These are phyloP conservation scores for Raddia guianensis DNA, from an alignment of 176 grass and related monocot genomes.

Conservation along the genomic window DNA sequence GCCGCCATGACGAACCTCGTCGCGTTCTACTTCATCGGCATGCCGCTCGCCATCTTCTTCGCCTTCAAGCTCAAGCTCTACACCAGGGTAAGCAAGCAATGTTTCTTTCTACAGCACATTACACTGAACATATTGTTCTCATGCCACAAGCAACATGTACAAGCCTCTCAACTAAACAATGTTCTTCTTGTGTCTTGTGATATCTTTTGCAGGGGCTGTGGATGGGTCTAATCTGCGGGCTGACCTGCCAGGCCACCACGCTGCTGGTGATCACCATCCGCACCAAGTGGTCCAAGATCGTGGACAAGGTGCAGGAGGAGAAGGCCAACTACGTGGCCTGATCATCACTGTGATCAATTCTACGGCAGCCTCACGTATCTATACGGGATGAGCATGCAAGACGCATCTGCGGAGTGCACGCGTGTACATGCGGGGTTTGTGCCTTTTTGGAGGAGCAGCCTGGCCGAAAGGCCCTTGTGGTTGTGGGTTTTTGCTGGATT, in stretches of 20 bases:
- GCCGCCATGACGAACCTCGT: constrained; percentile 83
- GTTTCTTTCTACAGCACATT: too few species aligned
- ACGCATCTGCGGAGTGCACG: not conserved
- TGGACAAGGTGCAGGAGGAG: constrained; percentile 40
- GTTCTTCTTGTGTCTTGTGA: not conserved
- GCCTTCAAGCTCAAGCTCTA: constrained; percentile 72
- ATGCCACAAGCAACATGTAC: too few species aligned
- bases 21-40: constrained; percentile 85
- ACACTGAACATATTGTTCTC: too few species aligned
- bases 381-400: not conserved
- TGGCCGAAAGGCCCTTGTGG: not conserved
- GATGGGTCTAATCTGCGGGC: constrained; percentile 74
- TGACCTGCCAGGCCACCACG: constrained; percentile 51
- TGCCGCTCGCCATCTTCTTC: constrained; percentile 71
- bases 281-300: constrained; percentile 59
- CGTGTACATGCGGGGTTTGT: not conserved
- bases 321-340: constrained; percentile 41
- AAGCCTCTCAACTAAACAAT: not conserved
- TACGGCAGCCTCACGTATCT: not conserved
- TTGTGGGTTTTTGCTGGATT: not conserved
- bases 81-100: constrained; percentile 32
- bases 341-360: not conserved
- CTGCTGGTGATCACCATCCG: constrained; percentile 74
- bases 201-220: constrained; percentile 61
- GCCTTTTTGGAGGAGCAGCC: not conserved